These are phyloP conservation scores for Achaetomium macrosporum DNA, from an alignment of 2,329 filamentous ascomycete species.

Conservation along the genomic window DNA sequence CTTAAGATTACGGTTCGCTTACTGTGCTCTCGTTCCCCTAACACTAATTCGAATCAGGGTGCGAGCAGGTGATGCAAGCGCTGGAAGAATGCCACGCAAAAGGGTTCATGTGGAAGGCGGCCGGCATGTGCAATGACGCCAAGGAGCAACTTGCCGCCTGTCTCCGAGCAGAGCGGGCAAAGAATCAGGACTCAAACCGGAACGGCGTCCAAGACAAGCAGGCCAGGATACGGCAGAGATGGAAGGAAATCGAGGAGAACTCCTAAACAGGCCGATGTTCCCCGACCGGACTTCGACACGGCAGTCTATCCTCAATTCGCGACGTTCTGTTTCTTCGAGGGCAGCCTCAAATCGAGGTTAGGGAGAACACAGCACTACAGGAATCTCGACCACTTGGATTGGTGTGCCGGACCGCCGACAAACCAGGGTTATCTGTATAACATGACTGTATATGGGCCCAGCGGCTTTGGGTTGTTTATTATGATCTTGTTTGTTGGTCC, in stretches of 20 bases:
- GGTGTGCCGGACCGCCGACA: too few relatives aligned
- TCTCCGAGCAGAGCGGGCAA: conserved; percentile 71
- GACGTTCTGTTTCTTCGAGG: too few relatives aligned
- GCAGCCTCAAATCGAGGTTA: too few relatives aligned
- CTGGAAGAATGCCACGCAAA: conserved; percentile 93
- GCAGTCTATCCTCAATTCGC: too few relatives aligned
- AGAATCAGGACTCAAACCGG: conserved; percentile 72
- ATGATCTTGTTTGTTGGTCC: not conserved
- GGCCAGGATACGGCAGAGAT: conserved; percentile 68
- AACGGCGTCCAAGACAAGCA: conserved; percentile 63
- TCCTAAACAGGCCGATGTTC: conserved; percentile 40
- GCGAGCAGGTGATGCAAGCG: conserved; percentile 86
- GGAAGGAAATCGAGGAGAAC: conserved; percentile 71
- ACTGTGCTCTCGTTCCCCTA: conserved; percentile 7
- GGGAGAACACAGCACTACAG: too few relatives aligned
- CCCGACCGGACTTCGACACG: not conserved
- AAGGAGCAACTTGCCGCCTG: conserved; percentile 84
- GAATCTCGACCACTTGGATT: too few relatives aligned
- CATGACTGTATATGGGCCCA: too few relatives aligned
- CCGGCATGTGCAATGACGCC: conserved; percentile 82
- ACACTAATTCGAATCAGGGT: conserved; percentile 51
- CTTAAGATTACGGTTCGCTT: not conserved
- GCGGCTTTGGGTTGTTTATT: conserved; percentile 9
- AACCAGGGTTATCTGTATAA: too few relatives aligned
- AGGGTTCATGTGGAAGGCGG: conserved; percentile 86